phyloP scores from a whole-genome alignment of 164 flowering plant genomes.

The Magnolia officinalis region DNA sequence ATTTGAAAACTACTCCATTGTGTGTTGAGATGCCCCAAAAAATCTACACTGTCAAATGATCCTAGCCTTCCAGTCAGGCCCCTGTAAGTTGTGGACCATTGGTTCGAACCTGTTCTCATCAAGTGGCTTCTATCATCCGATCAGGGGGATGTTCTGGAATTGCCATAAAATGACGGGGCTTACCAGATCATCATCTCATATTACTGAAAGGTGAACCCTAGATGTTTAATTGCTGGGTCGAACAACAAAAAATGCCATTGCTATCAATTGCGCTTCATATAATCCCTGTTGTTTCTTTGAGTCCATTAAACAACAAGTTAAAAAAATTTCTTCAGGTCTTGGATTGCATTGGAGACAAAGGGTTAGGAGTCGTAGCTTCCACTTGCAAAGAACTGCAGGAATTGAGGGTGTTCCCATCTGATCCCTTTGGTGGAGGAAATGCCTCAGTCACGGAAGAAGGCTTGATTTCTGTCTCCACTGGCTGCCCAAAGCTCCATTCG shows the following conservation, averaged over 20 bases:
- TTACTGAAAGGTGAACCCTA: background rate
- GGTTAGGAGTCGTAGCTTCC: constrained; percentile 66
- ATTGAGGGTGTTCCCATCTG: constrained; percentile 80
- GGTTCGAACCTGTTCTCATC: background rate
- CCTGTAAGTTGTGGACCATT: background rate
- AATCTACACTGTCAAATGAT: background rate
- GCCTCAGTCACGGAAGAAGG: constrained; percentile 72
- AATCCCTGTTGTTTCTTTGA: background rate
- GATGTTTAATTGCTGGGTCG: background rate
- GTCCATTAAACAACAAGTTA: background rate
- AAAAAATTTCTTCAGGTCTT: constrained; percentile 47
- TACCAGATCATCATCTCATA: background rate
- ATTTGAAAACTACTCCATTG: too few relatives aligned
- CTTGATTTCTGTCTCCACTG: constrained; percentile 64
- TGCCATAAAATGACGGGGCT: background rate
- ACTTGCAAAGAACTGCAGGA: constrained; percentile 78
- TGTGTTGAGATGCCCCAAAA: background rate
- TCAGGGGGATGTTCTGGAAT: background rate
- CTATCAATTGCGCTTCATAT: background rate
- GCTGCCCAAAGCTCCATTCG: constrained; percentile 78
- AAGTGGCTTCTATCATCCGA: background rate
- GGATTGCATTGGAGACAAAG: constrained; percentile 82
- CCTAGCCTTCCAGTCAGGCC: background rate
- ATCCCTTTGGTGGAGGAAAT: constrained; percentile 46
- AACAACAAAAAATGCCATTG: background rate